Evolutionary conservation across 305 asterid species (phyloP).

Genomic region (Lippia alba): DNA sequence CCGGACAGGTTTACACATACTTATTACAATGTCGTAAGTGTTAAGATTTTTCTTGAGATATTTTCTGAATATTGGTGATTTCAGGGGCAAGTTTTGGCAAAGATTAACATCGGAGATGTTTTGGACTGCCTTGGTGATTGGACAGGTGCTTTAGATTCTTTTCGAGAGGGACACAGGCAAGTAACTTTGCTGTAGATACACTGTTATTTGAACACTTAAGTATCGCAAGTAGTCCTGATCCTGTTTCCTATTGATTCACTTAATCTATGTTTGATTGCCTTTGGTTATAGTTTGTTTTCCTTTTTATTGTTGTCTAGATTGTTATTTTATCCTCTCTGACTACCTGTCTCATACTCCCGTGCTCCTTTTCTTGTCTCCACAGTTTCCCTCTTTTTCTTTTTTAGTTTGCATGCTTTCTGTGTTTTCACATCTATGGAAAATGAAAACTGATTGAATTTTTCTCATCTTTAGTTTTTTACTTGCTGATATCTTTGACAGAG

Average conservation of each 20-base stretch:
- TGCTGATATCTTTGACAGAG: constrained; percentile 15
- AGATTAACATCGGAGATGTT: constrained; percentile 82
- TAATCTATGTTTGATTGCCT: constrained; percentile 15
- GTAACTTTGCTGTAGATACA: constrained; percentile 31
- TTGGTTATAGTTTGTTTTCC: constrained; percentile 18
- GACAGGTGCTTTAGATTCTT: constrained; percentile 76
- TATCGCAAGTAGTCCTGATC: constrained; percentile 6
- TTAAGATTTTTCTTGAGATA: constrained; percentile 19
- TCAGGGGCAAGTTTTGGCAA: constrained; percentile 94
- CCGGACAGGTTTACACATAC: no score
- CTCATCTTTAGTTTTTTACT: constrained; percentile 6
- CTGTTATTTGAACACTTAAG: constrained; percentile 17
- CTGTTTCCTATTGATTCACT: constrained; percentile 22
- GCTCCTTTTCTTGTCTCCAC: background rate
- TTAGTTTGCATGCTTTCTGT: constrained; percentile 8
- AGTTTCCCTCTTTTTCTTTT: background rate
- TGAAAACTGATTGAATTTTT: constrained; percentile 16
- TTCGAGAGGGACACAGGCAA: constrained; percentile 82
- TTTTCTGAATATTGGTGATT: constrained; percentile 39
- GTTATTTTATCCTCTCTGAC: background rate
- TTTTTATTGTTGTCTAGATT: constrained; percentile 4
- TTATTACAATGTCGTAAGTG: constrained; percentile 16
- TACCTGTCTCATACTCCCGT: background rate
- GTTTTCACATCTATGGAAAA: constrained; percentile 15
- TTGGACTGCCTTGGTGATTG: constrained; percentile 78